These are phyloP conservation scores for Lentithecium fluviatile DNA, from an alignment of 495 filamentous ascomycete species.

Conservation along the genomic window DNA sequence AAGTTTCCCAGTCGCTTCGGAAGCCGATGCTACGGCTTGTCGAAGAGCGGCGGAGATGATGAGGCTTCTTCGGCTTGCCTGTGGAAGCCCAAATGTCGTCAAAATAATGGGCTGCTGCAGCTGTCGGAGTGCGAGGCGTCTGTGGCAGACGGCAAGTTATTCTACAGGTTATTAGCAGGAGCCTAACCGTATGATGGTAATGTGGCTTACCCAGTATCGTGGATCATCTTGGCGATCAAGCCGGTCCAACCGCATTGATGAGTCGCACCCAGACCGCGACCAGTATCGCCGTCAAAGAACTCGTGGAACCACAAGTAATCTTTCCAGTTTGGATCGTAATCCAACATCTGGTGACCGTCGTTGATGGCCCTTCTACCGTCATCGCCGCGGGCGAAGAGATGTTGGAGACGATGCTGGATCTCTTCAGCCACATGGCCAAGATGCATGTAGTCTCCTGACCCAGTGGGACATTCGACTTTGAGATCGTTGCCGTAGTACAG, in stretches of 20 bases:
- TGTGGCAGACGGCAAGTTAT: slow-evolving; percentile 89
- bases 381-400: slow-evolving; percentile 79
- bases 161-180: slow-evolving; percentile 44
- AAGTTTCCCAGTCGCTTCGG: slow-evolving; percentile 72
- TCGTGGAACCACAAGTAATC: slow-evolving; percentile 95
- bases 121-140: slow-evolving; percentile 81
- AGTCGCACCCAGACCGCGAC: slow-evolving; percentile 84
- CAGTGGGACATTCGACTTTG: slow-evolving; percentile 89
- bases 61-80: slow-evolving; percentile 47
- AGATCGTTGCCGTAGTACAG: slow-evolving; percentile 90
- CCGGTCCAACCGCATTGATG: slow-evolving; percentile 99
- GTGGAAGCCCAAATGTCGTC: slow-evolving; percentile 74
- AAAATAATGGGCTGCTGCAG: slow-evolving; percentile 87
- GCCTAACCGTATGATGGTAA: not conserved
- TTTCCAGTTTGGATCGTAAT: slow-evolving; percentile 89
- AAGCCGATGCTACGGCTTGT: slow-evolving; percentile 81
- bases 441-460: slow-evolving; percentile 94
- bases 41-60: slow-evolving; percentile 71
- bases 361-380: slow-evolving; percentile 86
- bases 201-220: slow-evolving; percentile 79
- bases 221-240: slow-evolving; percentile 91
- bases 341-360: slow-evolving; percentile 73
- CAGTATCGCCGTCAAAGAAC: slow-evolving; percentile 92
- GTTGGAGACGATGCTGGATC: slow-evolving; percentile 90
- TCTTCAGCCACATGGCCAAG: slow-evolving; percentile 95